Evolutionary conservation across 1,284 basidiomycete genomes (phyloP).

Genomic region (Boletus hoseneyae): DNA sequence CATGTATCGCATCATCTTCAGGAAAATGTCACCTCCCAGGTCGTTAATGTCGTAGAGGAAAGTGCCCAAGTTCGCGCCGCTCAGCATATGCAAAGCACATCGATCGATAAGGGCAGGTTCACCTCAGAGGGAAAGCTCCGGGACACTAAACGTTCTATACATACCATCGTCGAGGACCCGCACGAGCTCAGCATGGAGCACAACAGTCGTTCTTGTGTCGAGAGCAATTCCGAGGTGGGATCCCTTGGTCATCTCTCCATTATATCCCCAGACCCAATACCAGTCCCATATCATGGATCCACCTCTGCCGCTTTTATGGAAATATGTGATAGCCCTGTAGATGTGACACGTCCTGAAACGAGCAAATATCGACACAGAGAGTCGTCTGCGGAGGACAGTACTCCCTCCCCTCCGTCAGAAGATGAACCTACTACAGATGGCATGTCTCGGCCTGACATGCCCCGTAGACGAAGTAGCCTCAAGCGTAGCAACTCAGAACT

Average conservation of each 20-base stretch:
- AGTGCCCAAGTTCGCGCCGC: constrained; percentile 10
- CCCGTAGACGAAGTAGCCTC: constrained; percentile 58
- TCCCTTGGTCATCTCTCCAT: constrained; percentile 28
- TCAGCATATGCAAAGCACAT: constrained; percentile 12
- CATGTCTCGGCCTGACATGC: constrained; percentile 16
- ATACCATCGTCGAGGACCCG: constrained; percentile 28
- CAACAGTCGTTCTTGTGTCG: constrained; percentile 16
- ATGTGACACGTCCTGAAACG: constrained; percentile 13
- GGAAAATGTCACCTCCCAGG: constrained; percentile 13
- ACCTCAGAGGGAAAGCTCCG: constrained; percentile 16
- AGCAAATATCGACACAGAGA: constrained; percentile 7
- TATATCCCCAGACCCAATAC: constrained; percentile 30
- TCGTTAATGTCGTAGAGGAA: constrained; percentile 15
- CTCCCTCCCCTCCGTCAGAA: constrained; percentile 32
- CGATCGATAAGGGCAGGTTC: constrained; percentile 17
- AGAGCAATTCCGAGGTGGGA: constrained; percentile 24
- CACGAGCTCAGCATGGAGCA: constrained; percentile 18
- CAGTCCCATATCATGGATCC: constrained; percentile 35
- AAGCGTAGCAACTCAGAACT: constrained; percentile 47
- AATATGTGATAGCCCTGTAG: constrained; percentile 34
- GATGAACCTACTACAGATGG: constrained; percentile 28
- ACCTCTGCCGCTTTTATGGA: constrained; percentile 32
- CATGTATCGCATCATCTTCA: constrained; percentile 14
- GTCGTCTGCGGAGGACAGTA: constrained; percentile 20
- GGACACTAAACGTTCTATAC: constrained; percentile 28